These are phyloP conservation scores for Cladosporium austrohemisphaericum DNA, from an alignment of 2,329 filamentous ascomycete species.

Conservation along the genomic window DNA sequence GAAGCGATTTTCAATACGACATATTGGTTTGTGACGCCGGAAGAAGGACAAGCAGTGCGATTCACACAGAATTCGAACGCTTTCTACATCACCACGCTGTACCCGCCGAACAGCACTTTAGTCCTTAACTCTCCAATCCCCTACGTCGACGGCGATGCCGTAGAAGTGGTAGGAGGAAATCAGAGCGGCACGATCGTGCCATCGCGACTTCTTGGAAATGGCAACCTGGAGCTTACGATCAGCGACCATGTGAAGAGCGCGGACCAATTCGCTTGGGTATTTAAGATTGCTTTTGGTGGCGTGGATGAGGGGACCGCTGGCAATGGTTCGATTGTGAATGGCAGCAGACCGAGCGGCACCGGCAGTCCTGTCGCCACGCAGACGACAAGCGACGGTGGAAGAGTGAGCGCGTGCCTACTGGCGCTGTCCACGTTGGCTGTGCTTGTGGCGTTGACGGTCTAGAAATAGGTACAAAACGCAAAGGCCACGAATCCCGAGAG, in stretches of 20 bases:
- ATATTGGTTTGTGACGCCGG: constrained; percentile 50
- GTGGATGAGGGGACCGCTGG: not conserved
- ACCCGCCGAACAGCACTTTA: constrained; percentile 41
- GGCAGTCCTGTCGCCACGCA: constrained; percentile 12
- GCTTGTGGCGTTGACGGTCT: not conserved
- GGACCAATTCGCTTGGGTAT: constrained; percentile 43
- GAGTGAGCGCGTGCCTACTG: not conserved
- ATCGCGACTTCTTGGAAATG: constrained; percentile 25
- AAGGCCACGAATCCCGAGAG: no score
- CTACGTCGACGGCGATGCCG: constrained; percentile 44
- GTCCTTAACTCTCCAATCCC: constrained; percentile 46
- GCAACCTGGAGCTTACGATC: constrained; percentile 34
- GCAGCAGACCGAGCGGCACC: not conserved
- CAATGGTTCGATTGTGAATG: not conserved
- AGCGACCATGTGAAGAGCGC: constrained; percentile 32
- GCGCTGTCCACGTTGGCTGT: not conserved
- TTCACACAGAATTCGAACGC: constrained; percentile 53
- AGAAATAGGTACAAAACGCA: no score
- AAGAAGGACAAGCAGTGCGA: constrained; percentile 44
- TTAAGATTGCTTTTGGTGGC: constrained; percentile 37
- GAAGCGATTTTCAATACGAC: constrained; percentile 58
- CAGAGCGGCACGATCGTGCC: constrained; percentile 29
- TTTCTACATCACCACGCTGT: constrained; percentile 51
- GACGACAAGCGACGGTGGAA: constrained; percentile 2
- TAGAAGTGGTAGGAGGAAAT: constrained; percentile 43